phyloP scores from a whole-genome alignment of 305 asterid species.

The Monarda citriodora region DNA sequence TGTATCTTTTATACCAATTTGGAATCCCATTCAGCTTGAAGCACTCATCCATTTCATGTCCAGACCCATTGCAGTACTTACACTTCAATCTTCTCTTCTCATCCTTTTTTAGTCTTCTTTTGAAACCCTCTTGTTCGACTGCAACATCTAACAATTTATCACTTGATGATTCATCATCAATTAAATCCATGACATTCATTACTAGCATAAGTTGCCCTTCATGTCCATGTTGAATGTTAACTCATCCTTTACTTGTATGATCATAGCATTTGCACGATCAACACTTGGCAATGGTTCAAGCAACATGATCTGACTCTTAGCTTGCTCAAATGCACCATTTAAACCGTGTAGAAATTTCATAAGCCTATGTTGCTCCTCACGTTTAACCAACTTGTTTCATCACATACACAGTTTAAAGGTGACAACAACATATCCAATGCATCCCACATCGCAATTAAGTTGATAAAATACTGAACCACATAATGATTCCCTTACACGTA shows the following conservation, averaged over 20 bases:
- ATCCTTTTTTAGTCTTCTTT: neutral
- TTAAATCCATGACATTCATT: too few relatives aligned
- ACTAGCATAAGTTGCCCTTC: too few relatives aligned
- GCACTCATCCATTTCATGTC: neutral
- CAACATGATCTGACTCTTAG: too few relatives aligned
- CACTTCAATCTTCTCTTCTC: neutral
- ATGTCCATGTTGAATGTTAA: too few relatives aligned
- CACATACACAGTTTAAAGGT: neutral
- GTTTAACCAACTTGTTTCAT: too few relatives aligned
- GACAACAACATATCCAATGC: neutral
- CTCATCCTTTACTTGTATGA: too few relatives aligned
- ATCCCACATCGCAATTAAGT: neutral
- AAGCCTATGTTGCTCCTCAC: neutral
- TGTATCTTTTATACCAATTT: neutral
- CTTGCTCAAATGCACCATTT: neutral
- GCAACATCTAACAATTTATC: too few relatives aligned
- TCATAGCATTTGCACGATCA: too few relatives aligned
- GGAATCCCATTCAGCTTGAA: neutral
- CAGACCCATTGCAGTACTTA: neutral
- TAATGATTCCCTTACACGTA: neutral
- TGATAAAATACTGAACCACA: neutral
- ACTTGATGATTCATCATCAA: neutral
- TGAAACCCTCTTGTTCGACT: neutral
- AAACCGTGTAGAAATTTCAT: neutral
- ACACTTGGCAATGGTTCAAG: too few relatives aligned